Conservation (phyloP, 1,284 basidiomycete genomes). For the Ganoderma meredithae region DNA sequence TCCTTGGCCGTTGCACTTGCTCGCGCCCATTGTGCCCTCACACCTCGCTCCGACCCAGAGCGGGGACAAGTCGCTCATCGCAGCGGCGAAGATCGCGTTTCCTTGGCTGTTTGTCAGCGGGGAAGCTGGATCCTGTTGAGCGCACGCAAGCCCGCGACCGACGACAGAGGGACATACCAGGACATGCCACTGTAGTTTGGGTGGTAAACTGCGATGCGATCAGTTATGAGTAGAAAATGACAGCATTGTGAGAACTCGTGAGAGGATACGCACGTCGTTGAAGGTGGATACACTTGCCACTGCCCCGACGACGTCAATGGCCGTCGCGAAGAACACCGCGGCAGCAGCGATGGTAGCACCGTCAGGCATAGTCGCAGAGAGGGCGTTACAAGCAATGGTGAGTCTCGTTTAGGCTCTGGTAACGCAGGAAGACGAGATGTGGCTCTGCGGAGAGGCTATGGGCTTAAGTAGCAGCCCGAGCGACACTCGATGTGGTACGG, state of each 20-base stretch:
- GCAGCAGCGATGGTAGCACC: not conserved
- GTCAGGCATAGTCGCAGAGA: not conserved
- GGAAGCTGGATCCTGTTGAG: slow-evolving; percentile 31
- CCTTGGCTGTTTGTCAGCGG: slow-evolving; percentile 42
- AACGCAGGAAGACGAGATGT: not conserved
- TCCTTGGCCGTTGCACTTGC: slow-evolving; percentile 43
- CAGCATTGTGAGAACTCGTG: slow-evolving; percentile 11
- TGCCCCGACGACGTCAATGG: slow-evolving; percentile 21
- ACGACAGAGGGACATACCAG: slow-evolving; percentile 30
- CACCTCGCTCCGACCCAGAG: slow-evolving; percentile 44
- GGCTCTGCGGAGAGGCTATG: not conserved
- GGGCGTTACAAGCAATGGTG: not conserved
- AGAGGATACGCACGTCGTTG: slow-evolving; percentile 41
- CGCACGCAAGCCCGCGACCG: not conserved
- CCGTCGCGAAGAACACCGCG: slow-evolving; percentile 10
- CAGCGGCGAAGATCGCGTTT: slow-evolving; percentile 42
- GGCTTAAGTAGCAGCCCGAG: not conserved
- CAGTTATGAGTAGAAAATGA: not conserved
- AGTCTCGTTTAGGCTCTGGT: not conserved
- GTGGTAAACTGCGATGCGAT: slow-evolving; percentile 35
- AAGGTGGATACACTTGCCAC: slow-evolving; percentile 40
- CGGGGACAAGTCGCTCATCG: slow-evolving; percentile 45
- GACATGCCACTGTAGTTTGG: slow-evolving; percentile 42
- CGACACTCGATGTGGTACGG: not conserved
- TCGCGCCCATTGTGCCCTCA: slow-evolving; percentile 40